These are phyloP conservation scores for Crithidia acanthocephali DNA, from an alignment of 208 protist genomes.

Conservation along the genomic window DNA sequence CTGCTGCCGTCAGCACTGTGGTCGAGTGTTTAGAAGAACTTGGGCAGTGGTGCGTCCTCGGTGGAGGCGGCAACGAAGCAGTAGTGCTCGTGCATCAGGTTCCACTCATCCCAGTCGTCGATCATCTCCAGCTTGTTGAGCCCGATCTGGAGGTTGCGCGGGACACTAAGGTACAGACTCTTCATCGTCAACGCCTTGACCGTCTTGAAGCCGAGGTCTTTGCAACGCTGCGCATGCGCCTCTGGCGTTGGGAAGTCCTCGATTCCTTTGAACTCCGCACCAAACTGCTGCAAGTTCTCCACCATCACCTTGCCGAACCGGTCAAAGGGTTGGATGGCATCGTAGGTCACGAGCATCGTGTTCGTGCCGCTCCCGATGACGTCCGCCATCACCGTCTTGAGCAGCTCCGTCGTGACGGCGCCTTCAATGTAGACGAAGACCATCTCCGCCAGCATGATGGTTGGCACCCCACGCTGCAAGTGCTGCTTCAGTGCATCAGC, in stretches of 20 bases:
- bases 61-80: slow-evolving; percentile 85
- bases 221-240: slow-evolving; percentile 70
- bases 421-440: slow-evolving; percentile 92
- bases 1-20: too few species aligned
- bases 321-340: slow-evolving; percentile 86
- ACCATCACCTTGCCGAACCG: slow-evolving; percentile 92
- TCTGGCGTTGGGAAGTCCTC: slow-evolving; percentile 70
- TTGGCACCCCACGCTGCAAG: slow-evolving; percentile 55
- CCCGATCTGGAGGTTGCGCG: slow-evolving; percentile 55
- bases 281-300: slow-evolving; percentile 66
- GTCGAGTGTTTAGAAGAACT: slow-evolving; percentile 55
- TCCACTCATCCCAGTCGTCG: slow-evolving; percentile 94
- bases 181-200: slow-evolving; percentile 79
- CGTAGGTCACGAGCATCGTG: slow-evolving; percentile 80
- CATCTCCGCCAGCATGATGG: slow-evolving; percentile 88
- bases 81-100: slow-evolving; percentile 93
- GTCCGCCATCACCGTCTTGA: slow-evolving; percentile 54
- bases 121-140: slow-evolving; percentile 90
- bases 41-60: slow-evolving; percentile 40
- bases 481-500: slow-evolving; percentile 50
- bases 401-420: slow-evolving; percentile 62
- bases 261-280: slow-evolving; percentile 78
- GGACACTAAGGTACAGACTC: slow-evolving; percentile 80
- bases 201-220: slow-evolving; percentile 63
- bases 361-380: slow-evolving; percentile 48